Evolutionary conservation across 495 filamentous ascomycete genomes (phyloP).

Genomic region (Aspergillus kassunensis): DNA sequence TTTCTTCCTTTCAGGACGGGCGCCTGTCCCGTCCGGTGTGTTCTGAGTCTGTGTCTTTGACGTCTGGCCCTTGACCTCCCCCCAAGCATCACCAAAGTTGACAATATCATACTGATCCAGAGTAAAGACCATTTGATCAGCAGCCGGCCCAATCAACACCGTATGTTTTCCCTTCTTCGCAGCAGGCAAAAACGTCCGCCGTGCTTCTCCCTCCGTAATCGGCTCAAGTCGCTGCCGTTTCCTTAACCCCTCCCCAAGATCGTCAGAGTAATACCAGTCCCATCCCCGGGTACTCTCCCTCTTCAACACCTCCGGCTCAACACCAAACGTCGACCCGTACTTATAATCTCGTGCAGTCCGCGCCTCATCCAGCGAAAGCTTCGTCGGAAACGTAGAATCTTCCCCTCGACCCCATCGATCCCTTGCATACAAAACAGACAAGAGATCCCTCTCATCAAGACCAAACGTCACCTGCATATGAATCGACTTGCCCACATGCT

Average conservation of each 20-base stretch:
- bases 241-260: conserved; percentile 33
- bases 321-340: conserved; percentile 41
- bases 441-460: conserved; percentile 43
- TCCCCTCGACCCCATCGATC: conserved; percentile 43
- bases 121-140: conserved; percentile 37
- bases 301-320: conserved; percentile 33
- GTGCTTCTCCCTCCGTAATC: conserved; percentile 26
- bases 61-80: conserved; percentile 13
- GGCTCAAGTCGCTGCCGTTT: conserved; percentile 32
- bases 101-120: conserved; percentile 39
- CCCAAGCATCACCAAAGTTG: conserved; percentile 45
- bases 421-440: conserved; percentile 40
- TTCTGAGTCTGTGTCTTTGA: conserved; percentile 2
- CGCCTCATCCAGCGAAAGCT: conserved; percentile 27
- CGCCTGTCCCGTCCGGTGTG: too few relatives aligned
- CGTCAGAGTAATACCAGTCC: conserved; percentile 52
- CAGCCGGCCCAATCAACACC: conserved; percentile 50
- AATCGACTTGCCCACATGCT: conserved; percentile 38
- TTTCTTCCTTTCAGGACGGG: conserved; percentile 17
- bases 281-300: conserved; percentile 46
- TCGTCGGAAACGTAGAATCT: conserved; percentile 49
- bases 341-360: conserved; percentile 27
- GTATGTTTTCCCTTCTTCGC: conserved; percentile 31
- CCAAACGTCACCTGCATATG: conserved; percentile 40
- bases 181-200: conserved; percentile 38